A percentile compares a stretch with the other conserved stretches of the same genome.
phyloP scores from a whole-genome alignment of 148 eudicot genomes.

The Rhododendron griersonianum region DNA sequence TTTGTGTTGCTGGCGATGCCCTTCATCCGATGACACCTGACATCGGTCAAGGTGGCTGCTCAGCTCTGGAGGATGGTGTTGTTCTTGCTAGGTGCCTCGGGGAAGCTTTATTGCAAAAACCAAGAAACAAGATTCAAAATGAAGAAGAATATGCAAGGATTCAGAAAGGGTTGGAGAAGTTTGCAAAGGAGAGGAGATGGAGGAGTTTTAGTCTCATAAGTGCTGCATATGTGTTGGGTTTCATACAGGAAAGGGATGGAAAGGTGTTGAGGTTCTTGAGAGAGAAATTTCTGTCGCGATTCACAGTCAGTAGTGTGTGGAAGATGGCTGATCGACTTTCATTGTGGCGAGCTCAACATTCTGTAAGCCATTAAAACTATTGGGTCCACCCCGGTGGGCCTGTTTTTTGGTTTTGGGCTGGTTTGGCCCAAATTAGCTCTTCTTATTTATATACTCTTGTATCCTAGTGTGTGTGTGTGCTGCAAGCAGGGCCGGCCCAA shows the following conservation, averaged over 20 bases:
- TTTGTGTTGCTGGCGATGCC: no score
- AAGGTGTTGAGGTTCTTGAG: slow-evolving; percentile 28
- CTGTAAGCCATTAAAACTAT: no score
- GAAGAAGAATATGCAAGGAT: slow-evolving; percentile 24
- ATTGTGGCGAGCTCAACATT: no score
- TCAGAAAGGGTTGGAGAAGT: slow-evolving; percentile 33
- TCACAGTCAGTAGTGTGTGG: no score
- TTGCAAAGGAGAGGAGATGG: slow-evolving; percentile 38
- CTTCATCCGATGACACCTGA: slow-evolving; percentile 43
- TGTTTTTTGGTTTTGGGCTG: no score
- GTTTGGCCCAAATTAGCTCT: no score
- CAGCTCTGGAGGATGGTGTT: slow-evolving; percentile 41
- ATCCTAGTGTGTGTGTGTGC: no score
- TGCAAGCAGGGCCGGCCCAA: no score
- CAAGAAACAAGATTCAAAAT: neutral
- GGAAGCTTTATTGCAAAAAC: slow-evolving; percentile 22
- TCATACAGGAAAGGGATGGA: slow-evolving; percentile 28
- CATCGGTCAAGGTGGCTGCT: slow-evolving; percentile 53
- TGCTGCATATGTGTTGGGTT: slow-evolving; percentile 26
- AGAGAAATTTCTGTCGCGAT: slow-evolving; percentile 16
- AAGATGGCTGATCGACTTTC: no score
- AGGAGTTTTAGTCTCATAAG: slow-evolving; percentile 23
- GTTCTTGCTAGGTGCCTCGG: slow-evolving; percentile 39
- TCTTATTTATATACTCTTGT: no score
- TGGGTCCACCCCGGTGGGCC: no score